Evolutionary conservation across 2,329 filamentous ascomycete genomes (phyloP).

Genomic region (Aspergillus neoniger): DNA sequence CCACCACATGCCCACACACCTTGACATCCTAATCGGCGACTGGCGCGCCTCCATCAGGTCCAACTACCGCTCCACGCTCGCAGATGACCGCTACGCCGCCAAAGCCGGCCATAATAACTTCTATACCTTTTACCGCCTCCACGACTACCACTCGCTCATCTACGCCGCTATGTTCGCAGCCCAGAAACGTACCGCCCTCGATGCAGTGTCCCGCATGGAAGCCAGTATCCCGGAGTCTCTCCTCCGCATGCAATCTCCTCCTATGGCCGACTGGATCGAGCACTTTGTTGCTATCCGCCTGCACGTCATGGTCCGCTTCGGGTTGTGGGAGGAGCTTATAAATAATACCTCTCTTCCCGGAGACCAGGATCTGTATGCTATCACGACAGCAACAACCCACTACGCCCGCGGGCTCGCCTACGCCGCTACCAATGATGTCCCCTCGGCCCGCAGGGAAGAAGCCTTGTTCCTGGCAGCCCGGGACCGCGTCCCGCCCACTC

Average conservation of each 20-base stretch:
- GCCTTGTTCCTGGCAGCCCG: conserved; percentile 54
- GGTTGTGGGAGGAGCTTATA: conserved; percentile 65
- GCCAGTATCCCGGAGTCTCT: conserved; percentile 62
- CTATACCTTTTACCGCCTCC: conserved; percentile 54
- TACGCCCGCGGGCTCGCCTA: conserved; percentile 68
- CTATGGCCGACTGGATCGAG: conserved; percentile 79
- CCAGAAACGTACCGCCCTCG: conserved; percentile 37
- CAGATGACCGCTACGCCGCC: conserved; percentile 54
- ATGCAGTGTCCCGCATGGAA: conserved; percentile 62
- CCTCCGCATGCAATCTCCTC: conserved; percentile 64
- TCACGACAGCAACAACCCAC: conserved; percentile 65
- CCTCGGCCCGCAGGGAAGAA: conserved; percentile 55
- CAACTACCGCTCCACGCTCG: conserved; percentile 65
- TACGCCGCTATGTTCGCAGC: conserved; percentile 75
- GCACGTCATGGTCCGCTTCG: conserved; percentile 72
- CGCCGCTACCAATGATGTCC: conserved; percentile 58
- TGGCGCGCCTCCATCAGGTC: conserved; percentile 66
- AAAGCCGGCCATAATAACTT: conserved; percentile 53
- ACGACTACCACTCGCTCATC: conserved; percentile 49
- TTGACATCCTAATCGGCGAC: conserved; percentile 71
- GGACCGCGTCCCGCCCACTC: conserved; percentile 56
- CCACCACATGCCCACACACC: conserved; percentile 74
- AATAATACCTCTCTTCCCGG: conserved; percentile 52
- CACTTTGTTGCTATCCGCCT: conserved; percentile 65
- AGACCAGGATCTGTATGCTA: conserved; percentile 64